Base-by-base conservation (phyloP, 1,284 basidiomycete species). In the Grifola frondosa region DNA sequence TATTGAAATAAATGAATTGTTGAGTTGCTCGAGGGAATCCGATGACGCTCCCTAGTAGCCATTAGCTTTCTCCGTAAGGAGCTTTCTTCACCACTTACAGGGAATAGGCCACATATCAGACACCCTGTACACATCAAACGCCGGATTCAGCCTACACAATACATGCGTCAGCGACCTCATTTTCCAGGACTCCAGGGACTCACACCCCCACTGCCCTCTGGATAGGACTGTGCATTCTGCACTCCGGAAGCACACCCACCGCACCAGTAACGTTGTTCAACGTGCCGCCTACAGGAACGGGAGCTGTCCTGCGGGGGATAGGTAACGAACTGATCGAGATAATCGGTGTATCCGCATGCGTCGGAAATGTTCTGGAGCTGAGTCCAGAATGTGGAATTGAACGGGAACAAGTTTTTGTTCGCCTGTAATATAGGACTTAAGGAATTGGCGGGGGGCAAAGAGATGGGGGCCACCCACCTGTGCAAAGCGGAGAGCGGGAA, bases 1-100 rank as follows among this genome's bases (percentile, higher is more conserved):
- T 47, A 30, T 67, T 68, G 57, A 67, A 68, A 48, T 68, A 67
- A 25, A 67, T 53, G 48, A 78, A 78, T 45, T 77, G 57, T 54
- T 79, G 76, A 0, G 75, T 78, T 5, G 70, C 69, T 8, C 71
- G 64, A n/a, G 77, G 75, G 64, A 78, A 78, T 5, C 75, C 77
- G 24, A 79, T 65, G 3, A 79, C 75, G 52, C 75, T 77, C 77
- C 75, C 73, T 75, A 30, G 9, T 25, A 11, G 29, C 39, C 12
- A 15, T 19, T 5, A 33, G 67, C 5, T 64, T 61, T 46, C 56
- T 65, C 42, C 9, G 22, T 38, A 16, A 10, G 26, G 12, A 13
- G n/a, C 8, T 33, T 21, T 15, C 17, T 10, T n/a, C 5, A 19
- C 2, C 2, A 47, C 62, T 28, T 37, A 66, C 64, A 67, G 13